Base-by-base conservation (phyloP, 257 asterid genomes). In the Solanum pinnatisectum region DNA sequence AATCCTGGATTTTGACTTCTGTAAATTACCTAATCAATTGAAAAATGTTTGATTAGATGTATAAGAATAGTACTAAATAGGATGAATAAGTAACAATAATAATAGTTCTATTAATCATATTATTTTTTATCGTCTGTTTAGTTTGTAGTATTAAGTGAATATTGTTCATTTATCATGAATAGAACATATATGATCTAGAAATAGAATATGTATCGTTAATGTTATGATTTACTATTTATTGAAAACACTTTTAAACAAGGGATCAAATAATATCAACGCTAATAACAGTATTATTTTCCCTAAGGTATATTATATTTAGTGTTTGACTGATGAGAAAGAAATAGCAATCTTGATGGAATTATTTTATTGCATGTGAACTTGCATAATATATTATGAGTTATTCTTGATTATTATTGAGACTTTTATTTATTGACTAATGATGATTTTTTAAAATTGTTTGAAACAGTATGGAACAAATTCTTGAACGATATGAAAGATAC, bases 391-490 rank as follows among this genome's bases (percentile, higher is more conserved):
- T n/a, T n/a, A 65, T 65, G 2, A 2, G 3, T 9, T n/a, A 4
- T n/a, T 60, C 6, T 22, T 8, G 0, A 1, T 4, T 4, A 10
- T 23, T 23, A 4, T 60, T 56, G 25, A 56, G 23, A 56, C 0
- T 49, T 63, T 23, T 25, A 76, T 4, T 5, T 23, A 12, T 27
- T 12, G 16, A 37, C n/a, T 40, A 46, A 10, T 37, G 65, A 40
- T 25, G 0, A 36, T 60, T 77, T n/a, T n/a, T n/a, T n/a, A n/a
- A n/a, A n/a, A 6, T 56, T 35, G 25, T 2, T 72, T 74, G 52
- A 25, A 68, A 90, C 96, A 96, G 99, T 95, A 95, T 96, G 99
- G 98, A 95, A 89, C 94, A 88, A 88, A 95, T 96, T 81, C 93
- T 95, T 87, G 99, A 96, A 92, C 92, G 94, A 85, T 95, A 96